Conservation (phyloP, 345 rosid genomes). For the Aquilaria yunnanensis region DNA sequence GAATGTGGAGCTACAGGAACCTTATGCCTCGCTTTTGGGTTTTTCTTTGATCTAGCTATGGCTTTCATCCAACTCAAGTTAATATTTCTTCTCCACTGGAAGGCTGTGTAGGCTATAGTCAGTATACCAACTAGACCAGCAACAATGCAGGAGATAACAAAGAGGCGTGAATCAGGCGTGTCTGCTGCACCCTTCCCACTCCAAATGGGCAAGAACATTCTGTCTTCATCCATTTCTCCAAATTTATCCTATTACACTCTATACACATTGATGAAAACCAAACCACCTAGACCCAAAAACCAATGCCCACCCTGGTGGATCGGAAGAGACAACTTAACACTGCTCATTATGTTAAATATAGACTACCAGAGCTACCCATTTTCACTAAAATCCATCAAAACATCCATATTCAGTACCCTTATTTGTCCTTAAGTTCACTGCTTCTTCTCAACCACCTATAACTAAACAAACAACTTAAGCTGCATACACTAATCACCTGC, state of each 20-base stretch:
- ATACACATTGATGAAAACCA: slow-evolving; percentile 5
- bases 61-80: slow-evolving; percentile 96
- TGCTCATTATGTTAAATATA: no score
- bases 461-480: no score
- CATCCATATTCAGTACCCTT: no score
- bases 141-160: slow-evolving; percentile 53
- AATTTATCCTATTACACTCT: slow-evolving; percentile 15
- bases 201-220: slow-evolving; percentile 42
- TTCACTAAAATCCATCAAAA: no score
- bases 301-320: background rate
- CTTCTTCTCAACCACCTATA: no score
- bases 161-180: slow-evolving; percentile 43
- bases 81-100: slow-evolving; percentile 95
- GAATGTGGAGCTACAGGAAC: slow-evolving; percentile 62
- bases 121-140: slow-evolving; percentile 80
- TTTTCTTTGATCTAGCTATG: slow-evolving; percentile 82
- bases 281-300: background rate
- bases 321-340: no score
- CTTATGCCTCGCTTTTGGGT: slow-evolving; percentile 76
- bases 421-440: no score
- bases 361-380: no score
- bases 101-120: slow-evolving; percentile 84
- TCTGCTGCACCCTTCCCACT: slow-evolving; percentile 43
- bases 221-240: slow-evolving; percentile 60
- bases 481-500: no score